Evolutionary conservation across 345 rosid genomes (phyloP).

Genomic region (Pelargonium nanum): DNA sequence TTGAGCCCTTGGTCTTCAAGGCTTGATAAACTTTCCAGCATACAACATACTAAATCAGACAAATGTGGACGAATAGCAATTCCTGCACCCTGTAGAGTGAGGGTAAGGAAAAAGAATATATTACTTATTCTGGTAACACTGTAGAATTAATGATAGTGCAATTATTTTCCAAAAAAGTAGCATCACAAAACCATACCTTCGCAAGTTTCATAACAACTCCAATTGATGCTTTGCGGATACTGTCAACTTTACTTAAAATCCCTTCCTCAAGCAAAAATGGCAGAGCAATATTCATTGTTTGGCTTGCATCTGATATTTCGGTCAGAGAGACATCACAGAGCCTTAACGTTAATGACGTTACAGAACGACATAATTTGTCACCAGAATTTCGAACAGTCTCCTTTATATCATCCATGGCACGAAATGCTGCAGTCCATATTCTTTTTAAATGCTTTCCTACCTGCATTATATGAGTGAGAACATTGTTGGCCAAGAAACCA

Average conservation of each 20-base stretch:
- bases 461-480: conserved; percentile 27
- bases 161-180: not conserved
- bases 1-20: conserved; percentile 98
- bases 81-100: conserved; percentile 85
- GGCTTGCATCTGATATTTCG: conserved; percentile 58
- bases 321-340: conserved; percentile 84
- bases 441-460: conserved; percentile 66
- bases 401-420: conserved; percentile 99
- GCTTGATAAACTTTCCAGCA: conserved; percentile 98
- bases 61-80: conserved; percentile 79
- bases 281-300: conserved; percentile 71
- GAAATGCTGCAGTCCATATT: conserved; percentile 75
- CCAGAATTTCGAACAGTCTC: conserved; percentile 97
- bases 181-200: conserved; percentile 37
- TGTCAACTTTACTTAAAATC: conserved; percentile 79
- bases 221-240: conserved; percentile 80
- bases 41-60: conserved; percentile 86
- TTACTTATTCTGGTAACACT: no score
- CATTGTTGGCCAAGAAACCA: conserved; percentile 2
- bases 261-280: conserved; percentile 88
- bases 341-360: conserved; percentile 73
- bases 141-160: not conserved
- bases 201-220: conserved; percentile 96
- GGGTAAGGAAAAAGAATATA: no score
- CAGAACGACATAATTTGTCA: conserved; percentile 68